Percentiles rank a stretch among this genome's conserved stretches.
Evolutionary conservation across 768 basidiomycete species (phyloP).

Genomic region (Gymnopilus junonius): DNA sequence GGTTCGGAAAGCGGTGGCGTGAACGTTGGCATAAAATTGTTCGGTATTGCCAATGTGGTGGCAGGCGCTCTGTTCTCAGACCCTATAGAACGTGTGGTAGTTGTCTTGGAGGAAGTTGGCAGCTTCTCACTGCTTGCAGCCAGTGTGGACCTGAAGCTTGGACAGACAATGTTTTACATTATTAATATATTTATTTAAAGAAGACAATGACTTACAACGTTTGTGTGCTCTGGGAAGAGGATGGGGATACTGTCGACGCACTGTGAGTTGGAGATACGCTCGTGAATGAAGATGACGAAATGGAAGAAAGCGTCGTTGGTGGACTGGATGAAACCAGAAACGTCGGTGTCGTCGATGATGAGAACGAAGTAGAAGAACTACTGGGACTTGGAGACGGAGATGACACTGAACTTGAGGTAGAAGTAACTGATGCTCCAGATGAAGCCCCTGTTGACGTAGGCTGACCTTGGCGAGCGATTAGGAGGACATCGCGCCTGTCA

Average conservation of each 20-base stretch:
- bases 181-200: not conserved
- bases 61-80: not conserved
- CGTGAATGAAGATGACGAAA: not conserved
- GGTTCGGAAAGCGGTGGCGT: not conserved
- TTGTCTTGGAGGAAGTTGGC: not conserved
- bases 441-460: not conserved
- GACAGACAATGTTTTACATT: not conserved
- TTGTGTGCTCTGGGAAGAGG: slow-evolving; percentile 9
- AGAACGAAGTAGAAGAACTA: slow-evolving; percentile 8
- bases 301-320: slow-evolving; percentile 4
- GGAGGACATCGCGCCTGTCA: slow-evolving; percentile 10
- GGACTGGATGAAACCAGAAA: too few relatives aligned
- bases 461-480: slow-evolving; percentile 6
- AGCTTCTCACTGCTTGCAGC: not conserved
- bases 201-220: slow-evolving; percentile 3
- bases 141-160: not conserved
- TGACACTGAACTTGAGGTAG: slow-evolving; percentile 6
- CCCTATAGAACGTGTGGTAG: not conserved
- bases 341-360: not conserved
- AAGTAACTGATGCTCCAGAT: not conserved
- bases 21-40: not conserved
- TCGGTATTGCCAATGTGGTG: slow-evolving; percentile 9
- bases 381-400: not conserved
- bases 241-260: not conserved
- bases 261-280: slow-evolving; percentile 1